These are phyloP conservation scores for Cystobasidium sp. DNA, from an alignment of 1,284 basidiomycete genomes.

Conservation along the genomic window DNA sequence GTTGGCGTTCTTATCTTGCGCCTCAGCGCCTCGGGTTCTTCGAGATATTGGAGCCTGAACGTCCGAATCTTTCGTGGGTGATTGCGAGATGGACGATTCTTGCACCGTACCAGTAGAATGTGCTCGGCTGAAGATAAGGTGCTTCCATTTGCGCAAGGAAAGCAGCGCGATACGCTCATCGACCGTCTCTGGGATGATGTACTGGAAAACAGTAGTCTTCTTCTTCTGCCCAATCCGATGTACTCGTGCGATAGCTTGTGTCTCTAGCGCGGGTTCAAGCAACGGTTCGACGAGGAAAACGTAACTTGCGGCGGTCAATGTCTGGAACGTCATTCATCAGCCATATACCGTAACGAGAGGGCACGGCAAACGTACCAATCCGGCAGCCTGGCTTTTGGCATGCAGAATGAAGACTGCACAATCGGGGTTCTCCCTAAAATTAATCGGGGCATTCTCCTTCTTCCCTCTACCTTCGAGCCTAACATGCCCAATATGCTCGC, in stretches of 20 bases:
- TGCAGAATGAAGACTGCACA: slow-evolving; percentile 51
- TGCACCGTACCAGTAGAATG: slow-evolving; percentile 25
- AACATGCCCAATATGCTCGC: slow-evolving; percentile 48
- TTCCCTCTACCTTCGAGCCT: slow-evolving; percentile 46
- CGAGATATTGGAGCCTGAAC: too few relatives aligned
- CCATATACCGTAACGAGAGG: neutral
- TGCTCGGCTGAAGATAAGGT: slow-evolving; percentile 33
- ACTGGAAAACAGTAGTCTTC: slow-evolving; percentile 48
- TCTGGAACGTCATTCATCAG: slow-evolving; percentile 15
- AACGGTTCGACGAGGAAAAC: slow-evolving; percentile 51
- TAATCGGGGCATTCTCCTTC: slow-evolving; percentile 49
- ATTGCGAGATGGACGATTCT: slow-evolving; percentile 9
- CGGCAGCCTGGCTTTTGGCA: slow-evolving; percentile 50
- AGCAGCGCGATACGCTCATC: slow-evolving; percentile 49
- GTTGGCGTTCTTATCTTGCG: neutral
- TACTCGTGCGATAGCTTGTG: slow-evolving; percentile 52
- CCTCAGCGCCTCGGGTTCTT: neutral
- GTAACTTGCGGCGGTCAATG: slow-evolving; percentile 49
- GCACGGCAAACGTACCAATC: slow-evolving; percentile 25
- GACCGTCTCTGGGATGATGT: slow-evolving; percentile 47
- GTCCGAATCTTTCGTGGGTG: neutral
- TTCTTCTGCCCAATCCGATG: slow-evolving; percentile 52
- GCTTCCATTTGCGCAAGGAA: slow-evolving; percentile 25
- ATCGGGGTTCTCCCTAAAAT: slow-evolving; percentile 49
- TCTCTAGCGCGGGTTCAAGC: slow-evolving; percentile 49